Base-by-base conservation (phyloP, 352 stramenopile species). In the Phytophthora foliorum region DNA sequence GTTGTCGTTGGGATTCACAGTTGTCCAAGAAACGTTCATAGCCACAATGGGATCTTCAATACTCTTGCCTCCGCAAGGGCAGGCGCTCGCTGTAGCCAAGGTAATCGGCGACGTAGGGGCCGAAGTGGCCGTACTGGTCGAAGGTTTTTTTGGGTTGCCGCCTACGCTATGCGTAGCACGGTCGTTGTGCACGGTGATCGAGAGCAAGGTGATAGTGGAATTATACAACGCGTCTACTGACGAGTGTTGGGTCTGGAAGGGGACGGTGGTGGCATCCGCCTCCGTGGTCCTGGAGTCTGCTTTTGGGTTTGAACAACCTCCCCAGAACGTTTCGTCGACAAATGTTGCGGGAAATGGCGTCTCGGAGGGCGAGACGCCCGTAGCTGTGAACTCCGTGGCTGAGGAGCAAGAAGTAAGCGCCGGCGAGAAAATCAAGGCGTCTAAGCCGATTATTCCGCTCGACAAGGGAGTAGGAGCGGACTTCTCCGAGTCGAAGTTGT, bases 201-300 rank as follows among this genome's bases (percentile, higher is more conserved):
- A n/a, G n/a, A n/a, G 60, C 3, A 16, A 59, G 16, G 42, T 32
- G 5, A 4, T 68, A 0, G 51, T 61, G 5, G 32, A 62, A 38
- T 1, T 61, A 3, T 57, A 51, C 13, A 68, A 68, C 29, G 31
- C 51, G 9, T 57, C 51, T 3, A 57, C 60, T 0, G 60, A 68
- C 6, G 51, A 52, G 22, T 45, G 27, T 7, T 57, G 32, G 42
- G 13, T 68, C n/a, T n/a, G n/a, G n/a, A n/a, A n/a, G n/a, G n/a
- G n/a, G n/a, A 21, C 36, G 24, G 7, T 61, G 6, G 22, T 68
- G 0, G 29, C 51, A 0, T 14, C 24, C 6, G 21, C 51, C 0
- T 42, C 60, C 0, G 29, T 60, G 0, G 34, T 70, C 6, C 55
- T 46, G 0, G 41, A 60, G 1, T 61, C 55, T 5, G 54, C 63